Conservation (phyloP, 2,329 filamentous ascomycete genomes). For the Cryphonectria nitschkei region DNA sequence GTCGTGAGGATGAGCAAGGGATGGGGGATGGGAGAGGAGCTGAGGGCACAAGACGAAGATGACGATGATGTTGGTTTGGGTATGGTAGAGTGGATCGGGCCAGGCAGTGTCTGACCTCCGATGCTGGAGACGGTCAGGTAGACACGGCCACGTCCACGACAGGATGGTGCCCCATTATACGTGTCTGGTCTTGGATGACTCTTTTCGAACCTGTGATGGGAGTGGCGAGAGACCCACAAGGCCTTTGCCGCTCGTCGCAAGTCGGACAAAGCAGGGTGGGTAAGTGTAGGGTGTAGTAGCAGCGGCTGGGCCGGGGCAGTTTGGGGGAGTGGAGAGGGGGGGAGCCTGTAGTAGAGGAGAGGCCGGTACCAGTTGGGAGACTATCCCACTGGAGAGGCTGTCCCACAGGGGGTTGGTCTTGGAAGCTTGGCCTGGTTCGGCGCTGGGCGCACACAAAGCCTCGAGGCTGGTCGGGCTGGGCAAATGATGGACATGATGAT, state of each 20-base stretch:
- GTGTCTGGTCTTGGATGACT: constrained; percentile 33
- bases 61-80: constrained; percentile 14
- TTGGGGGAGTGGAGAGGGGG: neutral
- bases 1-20: constrained; percentile 2
- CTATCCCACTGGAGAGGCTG: neutral
- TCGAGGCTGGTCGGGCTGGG: neutral
- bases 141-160: constrained; percentile 25
- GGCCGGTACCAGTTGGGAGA: constrained; percentile 15
- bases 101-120: constrained; percentile 28
- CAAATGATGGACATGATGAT: neutral
- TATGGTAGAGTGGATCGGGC: constrained; percentile 6
- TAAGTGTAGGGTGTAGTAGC: constrained; percentile 1
- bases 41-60: constrained; percentile 17
- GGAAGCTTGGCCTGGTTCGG: neutral
- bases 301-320: constrained; percentile 5
- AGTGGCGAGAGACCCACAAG: constrained; percentile 29
- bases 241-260: constrained; percentile 27
- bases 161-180: constrained; percentile 25
- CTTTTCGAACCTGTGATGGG: constrained; percentile 30
- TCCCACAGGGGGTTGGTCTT: neutral
- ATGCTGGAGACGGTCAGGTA: constrained; percentile 28
- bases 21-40: neutral
- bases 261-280: constrained; percentile 19
- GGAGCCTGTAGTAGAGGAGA: neutral
- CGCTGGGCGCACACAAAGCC: neutral